Evolutionary conservation across 2,329 filamentous ascomycete genomes (phyloP).

Genomic region (Calonectria pseudoreteaudii): DNA sequence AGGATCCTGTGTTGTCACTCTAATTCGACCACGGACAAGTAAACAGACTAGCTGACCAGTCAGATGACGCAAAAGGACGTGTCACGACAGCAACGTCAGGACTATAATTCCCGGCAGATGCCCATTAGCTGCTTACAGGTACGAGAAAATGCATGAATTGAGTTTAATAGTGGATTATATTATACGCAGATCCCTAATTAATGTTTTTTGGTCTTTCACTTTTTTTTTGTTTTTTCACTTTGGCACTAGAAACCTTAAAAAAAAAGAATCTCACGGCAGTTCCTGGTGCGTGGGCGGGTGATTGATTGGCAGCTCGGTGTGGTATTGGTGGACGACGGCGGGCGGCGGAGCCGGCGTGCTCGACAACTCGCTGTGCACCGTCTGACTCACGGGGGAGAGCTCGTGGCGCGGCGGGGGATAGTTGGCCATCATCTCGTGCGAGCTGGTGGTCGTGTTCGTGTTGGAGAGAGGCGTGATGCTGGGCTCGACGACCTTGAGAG

Average conservation of each 20-base stretch:
- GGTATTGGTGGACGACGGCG: neutral
- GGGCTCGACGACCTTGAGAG: slow-evolving; percentile 1
- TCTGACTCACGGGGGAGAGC: neutral
- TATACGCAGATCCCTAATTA: neutral
- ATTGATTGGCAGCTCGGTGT: slow-evolving; percentile 4
- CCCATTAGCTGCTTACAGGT: neutral
- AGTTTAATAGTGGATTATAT: neutral
- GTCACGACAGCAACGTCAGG: neutral
- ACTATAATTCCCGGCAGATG: neutral
- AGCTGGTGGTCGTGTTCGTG: neutral
- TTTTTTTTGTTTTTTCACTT: neutral
- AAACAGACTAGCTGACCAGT: neutral
- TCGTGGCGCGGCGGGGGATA: slow-evolving; percentile 8
- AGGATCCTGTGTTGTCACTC: neutral
- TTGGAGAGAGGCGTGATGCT: neutral
- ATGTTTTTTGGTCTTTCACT: neutral
- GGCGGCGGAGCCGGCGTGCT: neutral
- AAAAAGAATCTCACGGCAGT: neutral
- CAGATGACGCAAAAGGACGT: neutral
- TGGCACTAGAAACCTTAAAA: neutral
- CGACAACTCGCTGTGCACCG: neutral
- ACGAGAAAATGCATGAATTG: neutral
- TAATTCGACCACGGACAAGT: neutral
- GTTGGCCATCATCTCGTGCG: slow-evolving; percentile 18
- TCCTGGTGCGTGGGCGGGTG: slow-evolving; percentile 1